phyloP scores from a whole-genome alignment of 257 asterid genomes.

The Gentiana dahurica region DNA sequence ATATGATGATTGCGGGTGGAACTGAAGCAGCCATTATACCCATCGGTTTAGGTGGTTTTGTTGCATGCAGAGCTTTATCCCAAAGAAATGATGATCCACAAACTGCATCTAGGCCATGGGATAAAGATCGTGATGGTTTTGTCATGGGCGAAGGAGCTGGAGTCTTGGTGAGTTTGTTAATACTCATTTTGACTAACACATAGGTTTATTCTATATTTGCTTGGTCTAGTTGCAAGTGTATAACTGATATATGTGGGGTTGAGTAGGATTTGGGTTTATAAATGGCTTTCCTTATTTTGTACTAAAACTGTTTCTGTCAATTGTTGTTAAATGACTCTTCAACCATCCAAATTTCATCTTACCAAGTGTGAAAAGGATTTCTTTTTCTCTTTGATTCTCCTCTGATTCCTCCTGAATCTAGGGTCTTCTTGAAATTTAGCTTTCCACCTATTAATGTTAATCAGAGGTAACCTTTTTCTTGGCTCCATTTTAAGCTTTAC shows the following conservation, averaged over 20 bases:
- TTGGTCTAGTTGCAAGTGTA: too few species aligned
- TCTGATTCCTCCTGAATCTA: neutral
- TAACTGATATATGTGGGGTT: too few species aligned
- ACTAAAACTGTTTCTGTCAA: too few species aligned
- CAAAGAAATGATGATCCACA: slow-evolving; percentile 87
- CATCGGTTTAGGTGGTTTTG: slow-evolving; percentile 90
- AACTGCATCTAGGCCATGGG: slow-evolving; percentile 96
- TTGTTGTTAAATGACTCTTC: too few species aligned
- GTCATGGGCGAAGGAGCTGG: slow-evolving; percentile 98
- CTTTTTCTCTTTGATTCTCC: neutral
- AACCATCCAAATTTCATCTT: too few species aligned
- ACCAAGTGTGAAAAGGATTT: neutral
- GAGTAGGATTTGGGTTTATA: too few species aligned
- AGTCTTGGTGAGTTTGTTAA: slow-evolving; percentile 48
- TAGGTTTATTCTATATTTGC: too few species aligned
- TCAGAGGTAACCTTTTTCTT: too few species aligned
- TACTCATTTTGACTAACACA: neutral
- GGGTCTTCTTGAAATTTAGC: neutral
- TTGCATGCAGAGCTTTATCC: slow-evolving; percentile 90
- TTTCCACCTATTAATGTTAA: neutral
- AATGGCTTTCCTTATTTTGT: too few species aligned
- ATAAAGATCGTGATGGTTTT: slow-evolving; percentile 77
- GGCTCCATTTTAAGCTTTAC: too few species aligned
- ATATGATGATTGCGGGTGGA: slow-evolving; percentile 87
- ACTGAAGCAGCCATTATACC: slow-evolving; percentile 95